Evolutionary conservation across 2,329 filamentous ascomycete genomes (phyloP).

Genomic region (Trichoderma koningiopsis): DNA sequence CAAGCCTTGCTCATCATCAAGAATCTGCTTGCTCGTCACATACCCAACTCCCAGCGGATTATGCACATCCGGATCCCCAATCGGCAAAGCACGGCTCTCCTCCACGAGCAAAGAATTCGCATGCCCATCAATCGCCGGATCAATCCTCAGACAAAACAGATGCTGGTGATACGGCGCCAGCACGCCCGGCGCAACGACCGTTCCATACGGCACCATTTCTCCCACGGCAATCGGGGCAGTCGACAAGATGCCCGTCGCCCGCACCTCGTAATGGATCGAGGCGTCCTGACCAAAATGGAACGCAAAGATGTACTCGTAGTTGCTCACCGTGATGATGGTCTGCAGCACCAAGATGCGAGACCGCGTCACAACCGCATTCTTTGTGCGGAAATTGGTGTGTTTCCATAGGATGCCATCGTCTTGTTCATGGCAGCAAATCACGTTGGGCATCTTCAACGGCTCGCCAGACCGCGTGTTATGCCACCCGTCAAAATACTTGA

Average conservation of each 20-base stretch:
- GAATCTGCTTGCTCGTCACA: neutral
- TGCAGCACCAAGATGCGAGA: slow-evolving; percentile 66
- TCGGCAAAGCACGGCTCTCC: slow-evolving; percentile 49
- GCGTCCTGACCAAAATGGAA: slow-evolving; percentile 63
- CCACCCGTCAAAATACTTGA: slow-evolving; percentile 63
- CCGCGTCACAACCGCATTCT: slow-evolving; percentile 60
- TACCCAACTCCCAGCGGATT: neutral
- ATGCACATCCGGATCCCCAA: slow-evolving; percentile 35
- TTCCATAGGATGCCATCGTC: slow-evolving; percentile 73
- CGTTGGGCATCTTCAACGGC: slow-evolving; percentile 55
- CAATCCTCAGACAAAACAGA: slow-evolving; percentile 65
- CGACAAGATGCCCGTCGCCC: slow-evolving; percentile 67
- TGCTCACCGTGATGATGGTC: slow-evolving; percentile 68
- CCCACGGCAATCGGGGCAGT: slow-evolving; percentile 60
- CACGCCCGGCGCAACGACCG: slow-evolving; percentile 63
- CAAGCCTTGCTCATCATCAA: neutral
- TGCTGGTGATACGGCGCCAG: slow-evolving; percentile 72
- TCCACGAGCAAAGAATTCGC: slow-evolving; percentile 53
- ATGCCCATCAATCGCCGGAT: slow-evolving; percentile 60
- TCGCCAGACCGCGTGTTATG: slow-evolving; percentile 56
- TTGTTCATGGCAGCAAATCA: slow-evolving; percentile 69
- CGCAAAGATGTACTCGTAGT: slow-evolving; percentile 66
- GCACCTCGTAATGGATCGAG: slow-evolving; percentile 61
- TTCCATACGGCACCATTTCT: slow-evolving; percentile 54
- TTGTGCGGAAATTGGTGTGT: slow-evolving; percentile 68